Percentiles rank a stretch among this genome's conserved stretches.
Conservation (phyloP, 225 moss, liverwort and hornwort genomes). For the Pleurozium schreberi region DNA sequence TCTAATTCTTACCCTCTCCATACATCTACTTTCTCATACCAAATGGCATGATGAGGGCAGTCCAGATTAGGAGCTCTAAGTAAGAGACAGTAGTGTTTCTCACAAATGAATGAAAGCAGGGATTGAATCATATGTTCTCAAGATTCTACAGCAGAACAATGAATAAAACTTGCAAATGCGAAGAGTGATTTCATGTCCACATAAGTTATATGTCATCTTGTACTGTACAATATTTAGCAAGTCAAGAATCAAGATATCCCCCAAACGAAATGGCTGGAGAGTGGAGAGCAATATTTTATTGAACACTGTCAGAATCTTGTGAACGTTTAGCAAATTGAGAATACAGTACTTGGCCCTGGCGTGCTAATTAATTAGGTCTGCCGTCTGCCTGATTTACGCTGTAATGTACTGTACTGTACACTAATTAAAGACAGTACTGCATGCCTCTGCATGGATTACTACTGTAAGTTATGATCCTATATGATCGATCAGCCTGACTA, state of each 20-base stretch:
- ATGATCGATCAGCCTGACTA: too few species aligned
- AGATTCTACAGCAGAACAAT: background rate
- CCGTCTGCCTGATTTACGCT: background rate
- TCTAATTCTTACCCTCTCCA: too few species aligned
- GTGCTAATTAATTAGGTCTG: too few species aligned
- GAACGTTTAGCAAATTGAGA: background rate
- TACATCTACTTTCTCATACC: too few species aligned
- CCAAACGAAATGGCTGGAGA: background rate
- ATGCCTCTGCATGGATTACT: background rate
- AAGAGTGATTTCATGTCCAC: background rate
- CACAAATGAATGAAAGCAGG: background rate
- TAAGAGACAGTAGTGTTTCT: background rate
- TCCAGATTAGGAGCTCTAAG: too few species aligned
- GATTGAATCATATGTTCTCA: background rate
- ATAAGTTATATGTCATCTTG: too few species aligned
- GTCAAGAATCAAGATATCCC: background rate
- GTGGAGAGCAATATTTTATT: too few species aligned
- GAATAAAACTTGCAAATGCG: background rate
- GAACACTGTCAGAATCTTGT: background rate
- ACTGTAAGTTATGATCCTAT: background rate
- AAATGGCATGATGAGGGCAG: too few species aligned
- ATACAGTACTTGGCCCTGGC: too few species aligned
- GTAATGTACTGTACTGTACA: background rate
- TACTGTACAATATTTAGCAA: too few species aligned
- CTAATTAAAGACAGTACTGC: background rate